Evolutionary conservation across 140 eudicot genomes (phyloP).

Genomic region (Senecio squalidus): DNA sequence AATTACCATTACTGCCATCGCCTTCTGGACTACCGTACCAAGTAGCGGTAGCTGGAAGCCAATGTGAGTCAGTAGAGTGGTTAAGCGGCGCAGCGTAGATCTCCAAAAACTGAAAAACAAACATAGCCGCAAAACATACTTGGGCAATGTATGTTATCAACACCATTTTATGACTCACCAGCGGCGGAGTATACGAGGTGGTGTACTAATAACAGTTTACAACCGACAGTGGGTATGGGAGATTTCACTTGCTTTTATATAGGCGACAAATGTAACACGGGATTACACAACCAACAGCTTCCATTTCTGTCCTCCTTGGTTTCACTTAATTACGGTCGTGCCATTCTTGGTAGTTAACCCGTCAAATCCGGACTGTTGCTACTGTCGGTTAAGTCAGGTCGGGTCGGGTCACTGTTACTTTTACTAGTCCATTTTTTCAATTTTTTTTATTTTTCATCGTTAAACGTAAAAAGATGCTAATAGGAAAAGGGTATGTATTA

Average conservation of each 20-base stretch:
- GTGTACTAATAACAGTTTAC: too few species aligned
- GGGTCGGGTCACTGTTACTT: background rate
- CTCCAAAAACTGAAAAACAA: constrained; percentile 4
- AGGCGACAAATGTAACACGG: constrained; percentile 14
- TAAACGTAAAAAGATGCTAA: constrained; percentile 1
- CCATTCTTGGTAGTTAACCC: constrained; percentile 69
- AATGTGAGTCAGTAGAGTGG: constrained; percentile 33
- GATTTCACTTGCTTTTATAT: constrained; percentile 23
- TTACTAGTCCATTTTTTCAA: background rate
- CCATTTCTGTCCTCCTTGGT: constrained; percentile 15
- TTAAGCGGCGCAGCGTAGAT: constrained; percentile 29
- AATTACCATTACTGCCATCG: constrained; percentile 79
- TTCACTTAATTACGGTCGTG: constrained; percentile 34
- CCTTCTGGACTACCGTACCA: constrained; percentile 98
- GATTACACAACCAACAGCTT: background rate
- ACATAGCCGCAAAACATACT: background rate
- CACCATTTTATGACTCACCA: too few species aligned
- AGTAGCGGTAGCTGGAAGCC: constrained; percentile 91
- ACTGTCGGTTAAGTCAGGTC: constrained; percentile 19
- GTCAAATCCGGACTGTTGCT: constrained; percentile 48
- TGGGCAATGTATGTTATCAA: constrained; percentile 14
- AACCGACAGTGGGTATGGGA: constrained; percentile 40
- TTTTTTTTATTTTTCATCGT: background rate
- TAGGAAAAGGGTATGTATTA: too few species aligned
- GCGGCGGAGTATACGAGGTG: constrained; percentile 39